A percentile compares a stretch with the other conserved stretches of the same genome.
phyloP scores from a whole-genome alignment of 495 filamentous ascomycete genomes.

The Friedmanniomyces simplex region DNA sequence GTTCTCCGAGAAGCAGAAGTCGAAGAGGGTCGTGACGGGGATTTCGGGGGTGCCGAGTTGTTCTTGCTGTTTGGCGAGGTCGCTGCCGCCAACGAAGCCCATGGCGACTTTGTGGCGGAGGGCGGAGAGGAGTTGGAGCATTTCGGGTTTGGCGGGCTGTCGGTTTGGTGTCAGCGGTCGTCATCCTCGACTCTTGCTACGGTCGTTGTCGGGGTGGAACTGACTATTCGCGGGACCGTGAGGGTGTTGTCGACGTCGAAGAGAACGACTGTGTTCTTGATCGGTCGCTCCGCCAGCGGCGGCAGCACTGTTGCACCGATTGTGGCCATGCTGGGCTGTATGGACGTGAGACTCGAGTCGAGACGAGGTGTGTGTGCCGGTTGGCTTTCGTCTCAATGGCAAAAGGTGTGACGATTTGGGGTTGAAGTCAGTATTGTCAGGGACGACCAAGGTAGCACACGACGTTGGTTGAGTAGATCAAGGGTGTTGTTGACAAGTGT shows the following conservation, averaged over 20 bases:
- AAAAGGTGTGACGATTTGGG: not conserved
- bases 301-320: slow-evolving; percentile 51
- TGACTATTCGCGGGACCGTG: slow-evolving; percentile 62
- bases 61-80: slow-evolving; percentile 89
- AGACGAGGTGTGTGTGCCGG: too few species aligned
- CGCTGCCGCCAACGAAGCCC: slow-evolving; percentile 61
- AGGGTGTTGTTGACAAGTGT: not conserved
- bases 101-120: slow-evolving; percentile 86
- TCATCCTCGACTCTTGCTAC: not conserved
- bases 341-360: not conserved
- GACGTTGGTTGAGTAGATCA: not conserved
- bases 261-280: slow-evolving; percentile 81
- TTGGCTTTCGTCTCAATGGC: not conserved
- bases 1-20: slow-evolving; percentile 95
- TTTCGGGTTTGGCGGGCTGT: slow-evolving; percentile 61
- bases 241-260: slow-evolving; percentile 93
- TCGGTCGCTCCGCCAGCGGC: slow-evolving; percentile 64
- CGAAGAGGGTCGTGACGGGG: slow-evolving; percentile 71
- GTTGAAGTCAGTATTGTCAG: not conserved
- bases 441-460: too few species aligned
- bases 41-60: slow-evolving; percentile 62
- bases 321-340: not conserved
- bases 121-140: slow-evolving; percentile 64
- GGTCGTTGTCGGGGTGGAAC: slow-evolving; percentile 17
- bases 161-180: not conserved